These are phyloP conservation scores for Colletotrichum musicola DNA, from an alignment of 2,329 filamentous ascomycete genomes.

Conservation along the genomic window DNA sequence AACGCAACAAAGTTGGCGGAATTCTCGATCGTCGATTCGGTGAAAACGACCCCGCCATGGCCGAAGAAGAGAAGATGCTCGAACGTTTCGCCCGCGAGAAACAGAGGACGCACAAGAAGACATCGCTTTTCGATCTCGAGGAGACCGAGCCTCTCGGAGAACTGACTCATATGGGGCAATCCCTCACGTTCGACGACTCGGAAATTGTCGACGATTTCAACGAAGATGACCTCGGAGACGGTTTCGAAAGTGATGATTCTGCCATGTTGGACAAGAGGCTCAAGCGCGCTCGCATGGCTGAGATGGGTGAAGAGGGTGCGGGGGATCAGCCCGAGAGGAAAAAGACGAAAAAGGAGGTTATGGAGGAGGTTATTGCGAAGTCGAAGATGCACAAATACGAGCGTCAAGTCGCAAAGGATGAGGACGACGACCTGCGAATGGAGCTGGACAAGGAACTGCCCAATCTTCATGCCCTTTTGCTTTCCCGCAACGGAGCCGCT, in stretches of 20 bases:
- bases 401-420: constrained; percentile 90
- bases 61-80: constrained; percentile 90
- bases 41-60: constrained; percentile 94
- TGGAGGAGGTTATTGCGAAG: constrained; percentile 98
- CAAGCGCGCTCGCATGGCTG: constrained; percentile 67
- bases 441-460: constrained; percentile 87
- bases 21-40: constrained; percentile 95
- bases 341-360: constrained; percentile 96
- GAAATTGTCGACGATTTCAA: constrained; percentile 78
- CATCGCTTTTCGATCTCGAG: constrained; percentile 89
- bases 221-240: constrained; percentile 75
- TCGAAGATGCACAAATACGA: constrained; percentile 96
- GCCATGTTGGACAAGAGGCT: constrained; percentile 66
- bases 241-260: constrained; percentile 69
- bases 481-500: constrained; percentile 56
- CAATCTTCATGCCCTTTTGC: constrained; percentile 80
- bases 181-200: constrained; percentile 70
- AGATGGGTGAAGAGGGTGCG: constrained; percentile 58
- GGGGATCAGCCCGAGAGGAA: constrained; percentile 79
- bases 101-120: constrained; percentile 81
- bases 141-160: constrained; percentile 75
- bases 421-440: constrained; percentile 88
- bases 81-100: constrained; percentile 93
- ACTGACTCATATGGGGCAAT: constrained; percentile 87
- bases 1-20: constrained; percentile 90